Evolutionary conservation across 345 rosid genomes (phyloP).

Genomic region (Acer campestre): DNA sequence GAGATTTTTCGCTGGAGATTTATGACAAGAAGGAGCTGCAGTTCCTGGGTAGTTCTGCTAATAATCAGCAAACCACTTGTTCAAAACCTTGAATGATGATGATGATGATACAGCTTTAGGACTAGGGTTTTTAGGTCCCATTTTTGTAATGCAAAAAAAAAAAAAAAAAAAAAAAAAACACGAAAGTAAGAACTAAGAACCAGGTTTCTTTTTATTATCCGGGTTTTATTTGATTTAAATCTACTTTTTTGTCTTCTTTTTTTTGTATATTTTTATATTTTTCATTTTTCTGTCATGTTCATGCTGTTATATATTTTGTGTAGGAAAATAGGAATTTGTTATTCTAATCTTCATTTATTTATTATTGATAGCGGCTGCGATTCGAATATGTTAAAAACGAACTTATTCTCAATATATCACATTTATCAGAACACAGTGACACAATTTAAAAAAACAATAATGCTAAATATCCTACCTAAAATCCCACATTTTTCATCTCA

Average conservation of each 20-base stretch:
- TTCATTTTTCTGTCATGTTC: too few species aligned
- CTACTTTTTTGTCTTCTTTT: not conserved
- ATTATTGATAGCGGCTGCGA: too few species aligned
- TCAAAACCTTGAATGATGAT: slow-evolving; percentile 25
- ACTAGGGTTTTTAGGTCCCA: slow-evolving; percentile 5
- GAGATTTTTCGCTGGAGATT: slow-evolving; percentile 69
- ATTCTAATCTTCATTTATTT: too few species aligned
- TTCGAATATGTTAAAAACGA: too few species aligned
- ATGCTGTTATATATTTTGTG: too few species aligned
- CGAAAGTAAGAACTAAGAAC: not conserved
- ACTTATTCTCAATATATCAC: too few species aligned
- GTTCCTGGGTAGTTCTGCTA: slow-evolving; percentile 46
- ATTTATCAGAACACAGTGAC: too few species aligned
- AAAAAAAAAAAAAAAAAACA: not conserved
- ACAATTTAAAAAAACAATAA: too few species aligned
- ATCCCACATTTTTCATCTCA: too few species aligned
- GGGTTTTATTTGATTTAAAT: not conserved
- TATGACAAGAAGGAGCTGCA: slow-evolving; percentile 71
- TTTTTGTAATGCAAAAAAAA: not conserved
- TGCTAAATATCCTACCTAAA: too few species aligned
- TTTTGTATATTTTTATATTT: not conserved
- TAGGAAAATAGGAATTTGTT: too few species aligned
- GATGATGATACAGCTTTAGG: not conserved
- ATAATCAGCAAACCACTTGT: slow-evolving; percentile 35
- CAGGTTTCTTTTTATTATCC: not conserved